A percentile compares a stretch with the other conserved stretches of the same genome.
These are phyloP conservation scores for Tylopilus intermedius DNA, from an alignment of 768 basidiomycete genomes.

Conservation along the genomic window DNA sequence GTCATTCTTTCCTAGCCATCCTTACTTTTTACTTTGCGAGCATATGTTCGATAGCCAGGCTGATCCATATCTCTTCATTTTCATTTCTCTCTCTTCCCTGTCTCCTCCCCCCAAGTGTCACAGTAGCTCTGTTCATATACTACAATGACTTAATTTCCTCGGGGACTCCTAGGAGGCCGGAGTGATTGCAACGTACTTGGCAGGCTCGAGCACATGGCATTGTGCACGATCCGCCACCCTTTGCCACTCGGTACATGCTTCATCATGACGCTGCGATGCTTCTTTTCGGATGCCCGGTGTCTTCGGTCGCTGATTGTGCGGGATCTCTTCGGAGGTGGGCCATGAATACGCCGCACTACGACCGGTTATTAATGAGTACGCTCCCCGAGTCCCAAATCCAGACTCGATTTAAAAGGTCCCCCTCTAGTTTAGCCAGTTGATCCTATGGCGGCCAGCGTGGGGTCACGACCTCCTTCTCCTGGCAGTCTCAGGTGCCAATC, in stretches of 20 bases:
- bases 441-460: no score
- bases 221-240: no score
- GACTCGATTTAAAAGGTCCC: no score
- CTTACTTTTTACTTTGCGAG: neutral
- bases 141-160: slow-evolving; percentile 18
- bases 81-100: neutral
- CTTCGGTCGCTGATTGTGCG: no score
- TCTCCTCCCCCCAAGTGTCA: slow-evolving; percentile 10
- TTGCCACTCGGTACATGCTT: neutral
- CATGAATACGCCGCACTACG: no score
- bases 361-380: no score
- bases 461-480: no score
- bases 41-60: slow-evolving; percentile 1
- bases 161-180: slow-evolving; percentile 1
- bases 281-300: neutral
- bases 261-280: neutral
- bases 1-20: neutral
- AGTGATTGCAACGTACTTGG: neutral
- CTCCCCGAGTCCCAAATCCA: no score
- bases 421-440: no score
- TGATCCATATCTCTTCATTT: slow-evolving; percentile 3
- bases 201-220: no score
- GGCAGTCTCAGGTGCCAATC: no score
- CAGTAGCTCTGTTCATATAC: slow-evolving; percentile 22
- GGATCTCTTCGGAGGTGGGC: no score